Evolutionary conservation across 257 asterid genomes (phyloP), one percentile per base, ranked within the genome.

Genomic region (Solanum paucissectum): DNA sequence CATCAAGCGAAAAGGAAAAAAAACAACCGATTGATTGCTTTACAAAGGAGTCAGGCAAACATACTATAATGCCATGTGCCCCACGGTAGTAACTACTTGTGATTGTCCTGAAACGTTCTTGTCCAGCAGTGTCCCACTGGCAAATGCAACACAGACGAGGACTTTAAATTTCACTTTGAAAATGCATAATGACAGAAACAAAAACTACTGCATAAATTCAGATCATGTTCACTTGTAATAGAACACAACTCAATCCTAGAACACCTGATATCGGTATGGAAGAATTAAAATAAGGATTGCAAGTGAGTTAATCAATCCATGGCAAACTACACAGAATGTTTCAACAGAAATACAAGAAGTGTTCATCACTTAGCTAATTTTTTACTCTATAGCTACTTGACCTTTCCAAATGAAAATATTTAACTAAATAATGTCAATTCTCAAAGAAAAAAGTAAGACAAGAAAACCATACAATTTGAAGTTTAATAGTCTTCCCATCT

Each of bases 101-200:
- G 81, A 94, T 95, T 23, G 98, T 95, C 89, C 98, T 90, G 91
- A 95, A 95, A 21, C 98, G 98, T 90, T 95, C 98, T 91, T 94
- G 98, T 83, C 98, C 98, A 68, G 98, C 98, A 66, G 98, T 95
- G 89, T 95, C 98, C 98, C 98, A 94, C 98, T 95, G 91, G 52
- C 36, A 86, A 21, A 69, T 86, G 64, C 21, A 71, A 58, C 40
- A 86, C 37, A 60, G 23, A 32, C 9, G 33, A 44, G 64, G 38
- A 44, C 37, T 25, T 77, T 3, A 77, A 90, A 90, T 34, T 87
- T 84, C 38, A 40, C 36, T 85, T 42, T 71, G 38, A 68, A 72
- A 86, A 82, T 74, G 40, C 25, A 58, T 60, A 21, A 71, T 12
- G 86, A 83, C 83, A 44, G 60, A 29, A 86, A 71, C 27, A 85